Evolutionary conservation across 208 protist genomes (phyloP), one percentile per base, ranked within the genome.

Genomic region (Zelonia costaricensis): DNA sequence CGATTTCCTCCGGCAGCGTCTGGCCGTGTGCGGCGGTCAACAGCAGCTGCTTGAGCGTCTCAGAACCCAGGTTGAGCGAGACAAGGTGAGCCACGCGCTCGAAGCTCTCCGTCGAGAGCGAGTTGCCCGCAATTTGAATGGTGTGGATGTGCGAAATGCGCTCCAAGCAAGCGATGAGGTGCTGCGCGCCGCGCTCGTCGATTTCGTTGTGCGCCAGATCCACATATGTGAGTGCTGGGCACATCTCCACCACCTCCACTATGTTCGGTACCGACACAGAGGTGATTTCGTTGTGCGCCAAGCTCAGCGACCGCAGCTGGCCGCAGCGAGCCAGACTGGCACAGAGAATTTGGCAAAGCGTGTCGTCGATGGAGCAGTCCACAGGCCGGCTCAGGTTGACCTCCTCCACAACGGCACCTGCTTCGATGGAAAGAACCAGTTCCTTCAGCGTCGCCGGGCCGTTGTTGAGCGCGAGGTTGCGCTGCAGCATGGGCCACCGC

Each of bases 171-270:
- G 25, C 36, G 25, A 83, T 62, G 60, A 92, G 54, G 46, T 74
- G 38, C 57, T 80, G 55, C 3, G 72, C 86, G 36, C 86, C 88
- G 3, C 39, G 38, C 44, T 80, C 84, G 63, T 90, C 78, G 33
- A 96, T 88, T 15, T 63, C 31, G 73, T 96, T 96, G 69, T 85
- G 20, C 16, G 79, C 78, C 7, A 96, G 54, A 52, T 93, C 74
- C 16, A 96, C 52, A n/a, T 35, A 63, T 18, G 22, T 64, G 2
- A 96, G 74, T 25, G 35, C 69, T 16, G 62, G 63, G 47, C 67
- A 91, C 25, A 69, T 35, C 22, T 86, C 72, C 30, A 96, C 53
- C 20, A 84, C 70, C 36, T 94, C 82, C 9, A 62, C 40, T 18
- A 96, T 59, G 61, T 77, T 87, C 10, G 80, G 74, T 31, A 82